Base-by-base conservation (phyloP, 495 filamentous ascomycete species). In the Trichoderma erinaceum region DNA sequence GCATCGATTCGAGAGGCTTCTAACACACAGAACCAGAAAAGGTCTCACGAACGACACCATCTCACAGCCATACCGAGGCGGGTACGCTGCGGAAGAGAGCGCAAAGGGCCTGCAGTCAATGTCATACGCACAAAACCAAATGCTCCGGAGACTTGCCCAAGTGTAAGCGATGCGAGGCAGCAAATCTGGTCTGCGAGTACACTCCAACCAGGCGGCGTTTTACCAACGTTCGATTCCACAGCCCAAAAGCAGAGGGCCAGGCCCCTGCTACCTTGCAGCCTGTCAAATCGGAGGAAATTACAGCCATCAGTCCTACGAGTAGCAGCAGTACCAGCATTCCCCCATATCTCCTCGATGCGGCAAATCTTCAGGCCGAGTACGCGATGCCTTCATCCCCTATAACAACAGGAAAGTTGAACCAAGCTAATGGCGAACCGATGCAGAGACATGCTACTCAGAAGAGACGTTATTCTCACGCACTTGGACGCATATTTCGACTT, bases 131-230 rank as follows among this genome's bases (percentile, higher is more conserved):
- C 61, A 70, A 70, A 63, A 70, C 69, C 6, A 70, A 70, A 38
- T 70, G 69, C 50, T 70, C 69, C n/a, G 69, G 69, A n/a, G 69
- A 70, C 27, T 44, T 70, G 32, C 69, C 69, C 25, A 58, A 50
- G 18, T 70, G 69, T 66, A 70, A 70, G 41, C 38, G 69, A 16
- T 70, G 69, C 44, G 69, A 70, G 38, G 41, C 56, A 1, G 46
- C 63, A 23, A 67, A 65, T 35, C 66, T 70, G 18, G 44, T 29
- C 63, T 70, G 69, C 67, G 69, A 70, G 41, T 70, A 70, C 52
- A 68, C 63, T 23, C 66, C 69, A 13, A 50, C 69, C 8, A 68
- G 46, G 63, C 43, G 69, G 23, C 65, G 68, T 25, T 70, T 70
- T 35, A 32, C 50, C 44, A 70, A 68, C 29, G 58, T 70, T 41